Percentiles rank a stretch among this genome's conserved stretches.
These are phyloP conservation scores for Claviceps fusiformis DNA, from an alignment of 2,329 filamentous ascomycete species.

Conservation along the genomic window DNA sequence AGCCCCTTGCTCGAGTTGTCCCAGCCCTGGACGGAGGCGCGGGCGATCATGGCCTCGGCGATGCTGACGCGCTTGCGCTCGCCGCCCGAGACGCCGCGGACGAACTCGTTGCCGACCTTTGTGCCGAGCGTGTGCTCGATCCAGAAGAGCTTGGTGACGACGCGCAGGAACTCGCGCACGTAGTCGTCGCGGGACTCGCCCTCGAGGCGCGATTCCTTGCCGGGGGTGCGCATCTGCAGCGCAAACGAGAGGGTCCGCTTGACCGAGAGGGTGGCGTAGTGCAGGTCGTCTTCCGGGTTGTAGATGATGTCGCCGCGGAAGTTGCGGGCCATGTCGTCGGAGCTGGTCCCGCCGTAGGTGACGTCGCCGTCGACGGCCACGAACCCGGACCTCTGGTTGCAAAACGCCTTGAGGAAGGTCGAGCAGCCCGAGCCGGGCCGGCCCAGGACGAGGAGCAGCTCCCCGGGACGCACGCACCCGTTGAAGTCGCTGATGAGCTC, in stretches of 20 bases:
- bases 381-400: conserved; percentile 54
- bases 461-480: conserved; percentile 56
- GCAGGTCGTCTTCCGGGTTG: conserved; percentile 55
- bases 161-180: conserved; percentile 38
- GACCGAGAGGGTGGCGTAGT: conserved; percentile 57
- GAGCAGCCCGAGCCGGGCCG: conserved; percentile 57
- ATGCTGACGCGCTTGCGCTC: conserved; percentile 65
- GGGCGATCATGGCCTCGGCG: conserved; percentile 48
- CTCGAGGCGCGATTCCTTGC: conserved; percentile 33
- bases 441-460: conserved; percentile 55
- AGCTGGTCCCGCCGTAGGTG: conserved; percentile 40
- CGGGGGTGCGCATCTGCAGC: conserved; percentile 47
- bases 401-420: conserved; percentile 56
- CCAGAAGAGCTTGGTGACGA: conserved; percentile 58
- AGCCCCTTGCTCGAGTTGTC: conserved; percentile 62
- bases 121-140: conserved; percentile 58
- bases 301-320: conserved; percentile 52
- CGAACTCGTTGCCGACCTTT: conserved; percentile 54
- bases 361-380: conserved; percentile 51
- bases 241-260: conserved; percentile 55
- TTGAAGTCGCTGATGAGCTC: conserved; percentile 53
- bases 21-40: conserved; percentile 55
- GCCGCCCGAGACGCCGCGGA: conserved; percentile 49
- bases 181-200: conserved; percentile 45
- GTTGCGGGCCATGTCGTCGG: conserved; percentile 32